Percentiles rank a stretch among this genome's conserved stretches.
Conservation (phyloP, 257 asterid genomes). For the Nicotiana undulata region DNA sequence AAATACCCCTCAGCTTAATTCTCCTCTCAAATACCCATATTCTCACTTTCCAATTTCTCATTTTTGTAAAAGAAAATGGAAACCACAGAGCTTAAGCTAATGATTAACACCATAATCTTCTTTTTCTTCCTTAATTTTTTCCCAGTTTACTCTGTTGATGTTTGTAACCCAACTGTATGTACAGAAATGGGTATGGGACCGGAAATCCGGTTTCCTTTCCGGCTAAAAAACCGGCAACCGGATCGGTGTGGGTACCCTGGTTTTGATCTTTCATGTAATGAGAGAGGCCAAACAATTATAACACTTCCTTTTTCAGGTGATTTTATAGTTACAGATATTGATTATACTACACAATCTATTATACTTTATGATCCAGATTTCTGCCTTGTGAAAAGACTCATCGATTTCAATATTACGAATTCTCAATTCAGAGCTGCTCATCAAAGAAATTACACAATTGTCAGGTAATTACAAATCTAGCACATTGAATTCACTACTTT, state of each 20-base stretch:
- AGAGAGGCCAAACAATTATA: constrained; percentile 37
- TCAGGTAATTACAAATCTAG: constrained; percentile 30
- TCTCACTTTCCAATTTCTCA: background rate
- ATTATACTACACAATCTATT: constrained; percentile 40
- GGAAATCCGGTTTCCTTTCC: constrained; percentile 64
- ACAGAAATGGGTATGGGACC: constrained; percentile 26
- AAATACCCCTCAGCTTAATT: background rate
- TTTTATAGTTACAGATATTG: constrained; percentile 51
- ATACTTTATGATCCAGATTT: constrained; percentile 46
- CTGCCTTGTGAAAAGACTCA: constrained; percentile 53
- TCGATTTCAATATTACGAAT: constrained; percentile 31
- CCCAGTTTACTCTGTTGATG: constrained; percentile 14
- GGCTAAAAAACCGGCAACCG: constrained; percentile 28
- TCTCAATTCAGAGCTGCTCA: constrained; percentile 34
- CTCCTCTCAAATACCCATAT: too few species aligned
- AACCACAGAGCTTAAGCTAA: background rate
- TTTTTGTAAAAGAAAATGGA: background rate
- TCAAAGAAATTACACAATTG: constrained; percentile 24
- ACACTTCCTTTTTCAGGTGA: constrained; percentile 62
- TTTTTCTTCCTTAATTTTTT: constrained; percentile 3
- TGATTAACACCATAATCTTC: background rate
- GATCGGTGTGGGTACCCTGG: constrained; percentile 58
- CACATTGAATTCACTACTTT: background rate
- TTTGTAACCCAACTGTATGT: constrained; percentile 31
- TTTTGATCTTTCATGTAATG: constrained; percentile 62